These are phyloP conservation scores for Mucor lusitanicus DNA, from an alignment of 371 early-diverging fungal genomes.

Conservation along the genomic window DNA sequence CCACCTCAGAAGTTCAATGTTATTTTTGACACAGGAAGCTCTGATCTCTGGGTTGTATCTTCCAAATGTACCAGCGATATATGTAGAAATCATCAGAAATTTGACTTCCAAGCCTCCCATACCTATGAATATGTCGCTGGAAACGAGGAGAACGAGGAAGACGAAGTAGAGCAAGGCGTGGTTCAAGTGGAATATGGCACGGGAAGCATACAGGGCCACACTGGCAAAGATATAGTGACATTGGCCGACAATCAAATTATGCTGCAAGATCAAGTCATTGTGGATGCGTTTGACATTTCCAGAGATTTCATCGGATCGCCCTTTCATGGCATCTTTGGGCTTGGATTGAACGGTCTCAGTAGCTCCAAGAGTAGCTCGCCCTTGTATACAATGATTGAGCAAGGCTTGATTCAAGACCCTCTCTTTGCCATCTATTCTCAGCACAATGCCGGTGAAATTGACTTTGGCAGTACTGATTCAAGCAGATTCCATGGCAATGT, in stretches of 20 bases:
- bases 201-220: slow-evolving; percentile 53
- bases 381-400: slow-evolving; percentile 72
- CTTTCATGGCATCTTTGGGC: slow-evolving; percentile 73
- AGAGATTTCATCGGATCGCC: slow-evolving; percentile 58
- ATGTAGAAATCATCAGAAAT: slow-evolving; percentile 29
- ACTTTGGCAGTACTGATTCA: slow-evolving; percentile 68
- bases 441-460: slow-evolving; percentile 61
- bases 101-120: slow-evolving; percentile 5
- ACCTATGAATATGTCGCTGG: neutral
- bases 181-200: slow-evolving; percentile 69
- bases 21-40: slow-evolving; percentile 79
- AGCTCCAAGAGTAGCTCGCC: slow-evolving; percentile 37
- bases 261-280: slow-evolving; percentile 51
- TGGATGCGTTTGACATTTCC: slow-evolving; percentile 56
- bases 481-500: slow-evolving; percentile 55
- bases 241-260: slow-evolving; percentile 43
- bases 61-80: slow-evolving; percentile 79
- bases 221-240: slow-evolving; percentile 52
- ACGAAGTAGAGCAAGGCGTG: slow-evolving; percentile 2
- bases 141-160: slow-evolving; percentile 6
- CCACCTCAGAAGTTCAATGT: slow-evolving; percentile 70
- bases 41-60: slow-evolving; percentile 90
- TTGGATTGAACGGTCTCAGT: slow-evolving; percentile 61
- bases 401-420: slow-evolving; percentile 61
- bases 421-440: slow-evolving; percentile 74